These are phyloP conservation scores for Rhizopus sp. DNA, from an alignment of 371 early-diverging fungal genomes.

Conservation along the genomic window DNA sequence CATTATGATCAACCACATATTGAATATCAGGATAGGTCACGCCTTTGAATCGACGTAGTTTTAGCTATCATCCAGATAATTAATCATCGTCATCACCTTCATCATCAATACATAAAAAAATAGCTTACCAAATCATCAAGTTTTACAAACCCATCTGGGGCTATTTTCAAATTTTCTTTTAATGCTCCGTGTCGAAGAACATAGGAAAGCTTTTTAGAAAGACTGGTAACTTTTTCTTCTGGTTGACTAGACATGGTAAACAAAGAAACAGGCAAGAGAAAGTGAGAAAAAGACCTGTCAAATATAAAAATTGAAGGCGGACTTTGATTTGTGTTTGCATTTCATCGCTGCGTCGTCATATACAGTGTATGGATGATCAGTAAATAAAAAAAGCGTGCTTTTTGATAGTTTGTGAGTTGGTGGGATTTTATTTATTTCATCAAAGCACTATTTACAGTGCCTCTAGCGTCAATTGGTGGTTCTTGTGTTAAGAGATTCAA, in stretches of 20 bases:
- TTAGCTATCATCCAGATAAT: not conserved
- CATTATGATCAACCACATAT: conserved; percentile 68
- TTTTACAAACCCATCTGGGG: conserved; percentile 73
- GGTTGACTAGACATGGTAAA: conserved; percentile 14
- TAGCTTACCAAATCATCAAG: conserved; percentile 61
- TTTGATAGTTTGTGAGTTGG: too few relatives aligned
- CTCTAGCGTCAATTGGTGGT: too few relatives aligned
- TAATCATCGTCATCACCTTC: conserved; percentile 6
- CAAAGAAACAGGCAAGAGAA: conserved; percentile 10
- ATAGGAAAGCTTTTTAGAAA: conserved; percentile 80
- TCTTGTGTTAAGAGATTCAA: too few relatives aligned
- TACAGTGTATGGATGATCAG: too few relatives aligned
- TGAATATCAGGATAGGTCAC: conserved; percentile 58
- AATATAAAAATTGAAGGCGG: too few relatives aligned
- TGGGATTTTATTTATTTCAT: too few relatives aligned
- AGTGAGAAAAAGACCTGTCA: too few relatives aligned
- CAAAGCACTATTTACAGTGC: too few relatives aligned
- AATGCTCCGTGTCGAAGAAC: conserved; percentile 84
- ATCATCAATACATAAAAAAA: not conserved
- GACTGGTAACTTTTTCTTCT: conserved; percentile 1
- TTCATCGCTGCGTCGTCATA: too few relatives aligned
- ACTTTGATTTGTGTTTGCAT: too few relatives aligned
- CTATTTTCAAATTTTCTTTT: conserved; percentile 72
- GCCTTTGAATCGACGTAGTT: conserved; percentile 39
- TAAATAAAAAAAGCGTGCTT: too few relatives aligned